phyloP scores from a whole-genome alignment of 306 rosid genomes.

The Vigna reflexopilosa region DNA sequence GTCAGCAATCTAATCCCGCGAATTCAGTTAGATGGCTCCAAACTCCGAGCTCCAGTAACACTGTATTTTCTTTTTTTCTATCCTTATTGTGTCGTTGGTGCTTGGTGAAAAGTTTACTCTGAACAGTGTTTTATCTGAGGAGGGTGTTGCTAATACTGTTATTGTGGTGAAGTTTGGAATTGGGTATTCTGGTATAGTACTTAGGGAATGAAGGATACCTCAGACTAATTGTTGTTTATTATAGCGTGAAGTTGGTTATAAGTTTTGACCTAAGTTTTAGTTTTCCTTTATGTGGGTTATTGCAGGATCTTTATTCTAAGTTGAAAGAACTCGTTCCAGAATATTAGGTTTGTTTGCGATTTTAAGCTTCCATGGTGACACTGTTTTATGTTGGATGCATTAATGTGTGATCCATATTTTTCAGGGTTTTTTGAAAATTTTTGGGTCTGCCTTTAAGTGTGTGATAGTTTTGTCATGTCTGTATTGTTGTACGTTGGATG shows the following conservation, averaged over 20 bases:
- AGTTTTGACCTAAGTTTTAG: neutral
- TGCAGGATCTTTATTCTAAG: slow-evolving; percentile 88
- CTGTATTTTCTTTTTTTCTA: slow-evolving; percentile 55
- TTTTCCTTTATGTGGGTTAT: slow-evolving; percentile 23
- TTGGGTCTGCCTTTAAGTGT: too few species aligned
- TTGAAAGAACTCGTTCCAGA: slow-evolving; percentile 82
- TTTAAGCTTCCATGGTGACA: slow-evolving; percentile 10
- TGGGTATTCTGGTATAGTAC: slow-evolving; percentile 2
- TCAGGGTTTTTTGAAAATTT: too few species aligned
- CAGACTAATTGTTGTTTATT: slow-evolving; percentile 20
- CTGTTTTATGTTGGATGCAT: slow-evolving; percentile 24
- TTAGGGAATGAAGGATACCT: neutral
- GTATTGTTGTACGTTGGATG: too few species aligned
- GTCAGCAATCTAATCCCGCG: slow-evolving; percentile 72
- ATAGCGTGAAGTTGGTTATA: slow-evolving; percentile 11
- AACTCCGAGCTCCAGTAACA: slow-evolving; percentile 66
- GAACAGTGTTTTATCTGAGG: slow-evolving; percentile 23
- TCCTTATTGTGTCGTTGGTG: slow-evolving; percentile 1
- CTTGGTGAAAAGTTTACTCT: slow-evolving; percentile 14
- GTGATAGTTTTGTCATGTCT: too few species aligned
- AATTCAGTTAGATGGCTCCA: slow-evolving; percentile 90
- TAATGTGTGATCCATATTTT: neutral
- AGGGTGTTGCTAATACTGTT: slow-evolving; percentile 24
- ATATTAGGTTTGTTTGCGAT: slow-evolving; percentile 71
- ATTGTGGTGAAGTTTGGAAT: slow-evolving; percentile 17